A percentile compares a stretch with the other conserved stretches of the same genome.
These are phyloP conservation scores for Ettlia oleoabundans DNA, from an alignment of 139 green algal genomes.

Conservation along the genomic window DNA sequence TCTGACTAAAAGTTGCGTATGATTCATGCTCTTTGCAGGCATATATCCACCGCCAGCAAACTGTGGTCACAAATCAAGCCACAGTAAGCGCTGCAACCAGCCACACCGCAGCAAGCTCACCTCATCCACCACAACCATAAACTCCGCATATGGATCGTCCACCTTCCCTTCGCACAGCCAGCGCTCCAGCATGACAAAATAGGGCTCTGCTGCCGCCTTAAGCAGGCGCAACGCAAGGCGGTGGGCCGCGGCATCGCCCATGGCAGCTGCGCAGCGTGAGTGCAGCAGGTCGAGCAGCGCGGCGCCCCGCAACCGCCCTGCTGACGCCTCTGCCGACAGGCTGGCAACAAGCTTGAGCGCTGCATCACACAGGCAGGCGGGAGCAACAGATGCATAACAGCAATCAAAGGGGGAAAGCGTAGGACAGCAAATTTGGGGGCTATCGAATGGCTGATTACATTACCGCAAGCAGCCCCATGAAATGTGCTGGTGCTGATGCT, in stretches of 20 bases:
- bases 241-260: constrained; percentile 59
- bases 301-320: constrained; percentile 40
- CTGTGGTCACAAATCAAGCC: too few species aligned
- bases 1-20: too few species aligned
- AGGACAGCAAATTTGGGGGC: too few species aligned
- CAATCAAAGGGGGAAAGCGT: too few species aligned
- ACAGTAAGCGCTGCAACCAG: too few species aligned
- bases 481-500: too few species aligned
- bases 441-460: too few species aligned
- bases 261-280: constrained; percentile 30
- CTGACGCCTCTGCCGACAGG: constrained; percentile 62
- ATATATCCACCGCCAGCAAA: too few species aligned
- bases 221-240: constrained; percentile 76
- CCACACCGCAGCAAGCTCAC: constrained; percentile 13
- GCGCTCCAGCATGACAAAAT: constrained; percentile 79
- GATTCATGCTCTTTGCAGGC: too few species aligned
- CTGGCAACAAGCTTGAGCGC: constrained; percentile 75
- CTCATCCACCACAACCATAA: constrained; percentile 82
- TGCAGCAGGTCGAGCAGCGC: constrained; percentile 82
- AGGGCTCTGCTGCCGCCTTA: constrained; percentile 72
- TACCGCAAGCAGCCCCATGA: too few species aligned
- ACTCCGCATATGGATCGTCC: constrained; percentile 90
- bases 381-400: not conserved
- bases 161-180: constrained; percentile 86
- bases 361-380: not conserved